Evolutionary conservation across 192 early-diverging fungal genomes (phyloP).

Genomic region (Backusella morwellensis): DNA sequence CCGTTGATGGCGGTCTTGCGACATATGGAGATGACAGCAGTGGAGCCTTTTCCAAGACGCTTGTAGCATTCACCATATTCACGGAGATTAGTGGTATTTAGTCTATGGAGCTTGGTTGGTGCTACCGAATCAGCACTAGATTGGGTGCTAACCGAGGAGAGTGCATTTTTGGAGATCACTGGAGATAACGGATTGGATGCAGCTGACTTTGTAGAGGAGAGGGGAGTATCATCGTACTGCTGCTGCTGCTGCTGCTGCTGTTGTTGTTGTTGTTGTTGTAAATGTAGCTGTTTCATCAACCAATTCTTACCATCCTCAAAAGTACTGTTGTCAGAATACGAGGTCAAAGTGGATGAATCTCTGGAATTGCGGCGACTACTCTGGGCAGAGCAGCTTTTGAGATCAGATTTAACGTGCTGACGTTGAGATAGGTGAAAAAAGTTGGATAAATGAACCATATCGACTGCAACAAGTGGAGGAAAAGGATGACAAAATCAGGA

Average conservation of each 20-base stretch:
- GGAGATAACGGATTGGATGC: neutral
- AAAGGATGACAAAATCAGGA: neutral
- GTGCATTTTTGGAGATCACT: neutral
- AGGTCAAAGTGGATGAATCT: neutral
- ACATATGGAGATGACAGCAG: constrained; percentile 85
- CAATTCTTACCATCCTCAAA: constrained; percentile 14
- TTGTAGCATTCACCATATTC: constrained; percentile 46
- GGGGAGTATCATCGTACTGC: neutral
- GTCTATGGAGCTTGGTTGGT: constrained; percentile 5
- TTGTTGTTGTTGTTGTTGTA: neutral
- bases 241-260: neutral
- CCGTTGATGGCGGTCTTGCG: constrained; percentile 47
- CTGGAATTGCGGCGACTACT: constrained; percentile 2
- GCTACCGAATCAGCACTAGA: neutral
- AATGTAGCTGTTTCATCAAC: constrained; percentile 8
- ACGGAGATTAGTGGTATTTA: constrained; percentile 13
- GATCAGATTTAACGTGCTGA: neutral
- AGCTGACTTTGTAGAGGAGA: neutral
- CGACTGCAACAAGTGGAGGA: neutral
- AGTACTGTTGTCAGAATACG: neutral
- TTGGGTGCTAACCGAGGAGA: neutral
- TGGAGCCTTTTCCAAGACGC: constrained; percentile 85
- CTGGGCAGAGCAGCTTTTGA: neutral
- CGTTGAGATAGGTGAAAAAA: neutral
- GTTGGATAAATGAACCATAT: constrained; percentile 6